Evolutionary conservation across 2,329 filamentous ascomycete species (phyloP), one percentile per base, ranked within the genome.

Genomic region (Septoria petroselini): DNA sequence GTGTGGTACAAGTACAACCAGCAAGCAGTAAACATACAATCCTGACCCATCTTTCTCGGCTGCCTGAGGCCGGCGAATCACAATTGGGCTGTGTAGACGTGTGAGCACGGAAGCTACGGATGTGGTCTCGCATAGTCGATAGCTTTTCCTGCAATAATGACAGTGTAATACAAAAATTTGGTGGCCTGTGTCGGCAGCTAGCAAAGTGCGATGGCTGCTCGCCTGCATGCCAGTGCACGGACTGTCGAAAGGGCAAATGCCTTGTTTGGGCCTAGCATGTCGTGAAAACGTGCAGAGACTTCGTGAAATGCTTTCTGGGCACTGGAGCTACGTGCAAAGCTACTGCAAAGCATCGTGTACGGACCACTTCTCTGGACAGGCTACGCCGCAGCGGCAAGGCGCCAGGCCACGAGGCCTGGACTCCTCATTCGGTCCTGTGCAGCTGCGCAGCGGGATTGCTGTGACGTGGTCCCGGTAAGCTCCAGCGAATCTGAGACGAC

Each of bases 271-370:
- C n/a, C 12, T 44, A 50, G 48, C 42, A 42, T 44, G 30, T 35
- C 38, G 25, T 21, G 34, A 19, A 33, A 48, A 17, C 37, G 29
- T 43, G 49, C 50, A 50, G 45, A 46, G 31, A 51, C 39, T 41
- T 46, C 48, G 42, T 41, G 25, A 17, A 44, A 50, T n/a, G 52
- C 37, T 55, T 50, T 33, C 31, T 35, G 35, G 31, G 37, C 38
- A 25, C 23, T 46, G 29, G 15, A 43, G 47, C 49, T 41, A 40
- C 45, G 15, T 17, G 23, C 12, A 11, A 15, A 30, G 43, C 54
- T 55, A 58, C 42, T 58, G 55, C 55, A 55, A 55, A 51, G 55
- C 50, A 58, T 58, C 55, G 52, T 57, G 37, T 50, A 45, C 42
- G 40, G 49, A 43, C 40, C 51, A 50, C 40, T 30, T 23, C 21